phyloP scores from a whole-genome alignment of 2,329 filamentous ascomycete species.

The Penicillium crustosum region DNA sequence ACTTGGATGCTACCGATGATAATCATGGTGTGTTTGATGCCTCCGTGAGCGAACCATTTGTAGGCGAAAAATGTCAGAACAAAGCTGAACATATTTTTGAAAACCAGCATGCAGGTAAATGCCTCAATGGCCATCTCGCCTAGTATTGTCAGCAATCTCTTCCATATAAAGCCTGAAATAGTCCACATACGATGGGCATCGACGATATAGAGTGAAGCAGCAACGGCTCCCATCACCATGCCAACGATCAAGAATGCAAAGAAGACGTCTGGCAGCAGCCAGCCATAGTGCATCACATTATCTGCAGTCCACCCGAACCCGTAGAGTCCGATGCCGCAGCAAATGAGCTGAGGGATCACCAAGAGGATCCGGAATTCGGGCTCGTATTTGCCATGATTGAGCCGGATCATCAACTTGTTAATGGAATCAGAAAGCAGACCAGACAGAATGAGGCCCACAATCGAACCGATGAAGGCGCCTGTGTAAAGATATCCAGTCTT shows the following conservation, averaged over 20 bases:
- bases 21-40: slow-evolving; percentile 63
- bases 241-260: slow-evolving; percentile 81
- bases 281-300: slow-evolving; percentile 63
- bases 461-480: slow-evolving; percentile 78
- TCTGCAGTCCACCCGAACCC: slow-evolving; percentile 76
- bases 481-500: slow-evolving; percentile 84
- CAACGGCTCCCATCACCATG: slow-evolving; percentile 89
- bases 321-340: slow-evolving; percentile 76
- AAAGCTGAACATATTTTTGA: slow-evolving; percentile 94
- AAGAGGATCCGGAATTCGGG: slow-evolving; percentile 86
- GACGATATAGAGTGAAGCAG: slow-evolving; percentile 82
- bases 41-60: slow-evolving; percentile 68
- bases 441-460: slow-evolving; percentile 73
- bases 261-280: slow-evolving; percentile 74
- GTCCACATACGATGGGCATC: slow-evolving; percentile 76
- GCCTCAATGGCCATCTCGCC: slow-evolving; percentile 80
- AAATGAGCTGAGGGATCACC: slow-evolving; percentile 76
- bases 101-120: slow-evolving; percentile 85
- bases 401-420: slow-evolving; percentile 67
- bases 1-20: slow-evolving; percentile 75
- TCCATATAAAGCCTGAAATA: not conserved
- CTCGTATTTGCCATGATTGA: slow-evolving; percentile 81
- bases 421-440: slow-evolving; percentile 72
- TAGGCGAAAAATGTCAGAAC: slow-evolving; percentile 80
- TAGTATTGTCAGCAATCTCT: slow-evolving; percentile 33